phyloP scores from a whole-genome alignment of 306 rosid species.

The Vigna nakashimae region DNA sequence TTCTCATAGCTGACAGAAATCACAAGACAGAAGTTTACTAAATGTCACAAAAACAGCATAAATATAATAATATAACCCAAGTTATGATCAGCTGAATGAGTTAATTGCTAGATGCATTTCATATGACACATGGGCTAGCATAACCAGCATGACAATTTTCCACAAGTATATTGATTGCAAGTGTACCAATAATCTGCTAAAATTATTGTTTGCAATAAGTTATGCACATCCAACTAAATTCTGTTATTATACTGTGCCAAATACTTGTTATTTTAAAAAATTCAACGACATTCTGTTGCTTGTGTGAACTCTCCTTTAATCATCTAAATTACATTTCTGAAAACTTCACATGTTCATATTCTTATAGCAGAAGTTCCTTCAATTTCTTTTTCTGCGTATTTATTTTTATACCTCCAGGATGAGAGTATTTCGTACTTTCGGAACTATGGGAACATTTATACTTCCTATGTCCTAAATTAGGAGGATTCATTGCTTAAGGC shows the following conservation, averaged over 20 bases:
- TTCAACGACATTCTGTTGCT: constrained; percentile 31
- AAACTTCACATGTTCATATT: constrained; percentile 22
- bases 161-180: background rate
- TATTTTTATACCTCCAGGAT: constrained; percentile 17
- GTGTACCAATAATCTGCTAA: background rate
- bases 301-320: background rate
- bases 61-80: constrained; percentile 15
- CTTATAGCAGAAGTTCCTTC: constrained; percentile 6
- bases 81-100: constrained; percentile 2
- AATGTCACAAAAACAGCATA: constrained; percentile 26
- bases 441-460: constrained; percentile 9
- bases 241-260: background rate
- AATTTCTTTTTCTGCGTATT: constrained; percentile 1
- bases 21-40: constrained; percentile 33
- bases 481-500: background rate
- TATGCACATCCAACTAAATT: constrained; percentile 22
- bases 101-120: constrained; percentile 24
- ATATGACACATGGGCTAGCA: constrained; percentile 20
- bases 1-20: constrained; percentile 65
- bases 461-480: constrained; percentile 1
- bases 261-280: constrained; percentile 10
- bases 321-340: constrained; percentile 7
- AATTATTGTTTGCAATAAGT: background rate
- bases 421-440: constrained; percentile 6
- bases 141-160: background rate